Evolutionary conservation across 306 rosid genomes (phyloP), one percentile per base, ranked within the genome.

Genomic region (Cicer bijugum): DNA sequence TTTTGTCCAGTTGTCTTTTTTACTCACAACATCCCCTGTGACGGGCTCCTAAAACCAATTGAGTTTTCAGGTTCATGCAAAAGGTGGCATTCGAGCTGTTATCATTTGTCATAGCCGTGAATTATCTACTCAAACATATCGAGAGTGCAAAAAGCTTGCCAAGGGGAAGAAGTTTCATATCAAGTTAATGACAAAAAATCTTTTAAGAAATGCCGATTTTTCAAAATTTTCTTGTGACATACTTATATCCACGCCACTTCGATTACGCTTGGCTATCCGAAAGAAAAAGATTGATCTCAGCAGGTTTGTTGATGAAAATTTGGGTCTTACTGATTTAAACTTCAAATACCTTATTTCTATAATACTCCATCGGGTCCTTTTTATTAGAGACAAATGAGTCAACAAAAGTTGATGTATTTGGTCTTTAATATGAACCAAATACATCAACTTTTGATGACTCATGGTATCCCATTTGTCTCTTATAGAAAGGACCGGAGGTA

Each of bases 61-160:
- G 50, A 67, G 44, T 75, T 60, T 60, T 44, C 80, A 94, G 99
- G 76, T 67, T 8, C 72, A 94, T 7, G 80, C 88, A 33, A 88
- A 76, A 72, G 86, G 64, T 74, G 92, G 91, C 23, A 67, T 94
- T 72, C 89, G 95, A 79, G 99, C 97, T 79, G 88, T 89, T 74
- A 82, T 94, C 79, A 76, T 94, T 69, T 89, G 92, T 82, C 99
- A 88, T 17, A 84, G 95, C 7, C 99, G 96, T 44, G 99, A 94
- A 75, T 82, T 94, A 82, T 89, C 97, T 52, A 77, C 84, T 69
- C 97, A 94, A 80, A 89, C 96, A 79, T 84, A 83, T 65, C 88
- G 97, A 86, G 97, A 94, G 79, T 91, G 96, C 86, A 91, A 87
- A 86, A 91, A 78, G 79, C 78, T 94, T 82, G 90, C 95, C 6